These are phyloP conservation scores for Euphorbia celastroides DNA, from an alignment of 441 rosid genomes.

Conservation along the genomic window DNA sequence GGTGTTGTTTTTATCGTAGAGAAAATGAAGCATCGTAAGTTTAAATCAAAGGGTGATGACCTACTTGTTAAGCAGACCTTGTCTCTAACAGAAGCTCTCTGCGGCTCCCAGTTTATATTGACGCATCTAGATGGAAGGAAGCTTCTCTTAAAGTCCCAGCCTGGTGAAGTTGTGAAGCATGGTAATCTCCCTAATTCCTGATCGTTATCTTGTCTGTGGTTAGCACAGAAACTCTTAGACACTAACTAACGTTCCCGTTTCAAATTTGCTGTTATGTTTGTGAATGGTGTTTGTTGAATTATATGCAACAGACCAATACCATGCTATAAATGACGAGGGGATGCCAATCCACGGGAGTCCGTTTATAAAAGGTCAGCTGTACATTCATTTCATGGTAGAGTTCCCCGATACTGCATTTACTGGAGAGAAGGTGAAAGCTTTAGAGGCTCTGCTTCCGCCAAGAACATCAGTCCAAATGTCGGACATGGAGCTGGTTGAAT, in stretches of 20 bases:
- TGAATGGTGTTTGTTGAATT: not conserved
- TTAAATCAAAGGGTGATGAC: constrained; percentile 89
- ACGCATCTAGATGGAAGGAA: constrained; percentile 86
- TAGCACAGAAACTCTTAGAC: not conserved
- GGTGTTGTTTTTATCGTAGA: constrained; percentile 87
- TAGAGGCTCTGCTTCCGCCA: constrained; percentile 61
- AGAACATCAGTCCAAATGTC: constrained; percentile 49
- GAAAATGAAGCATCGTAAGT: constrained; percentile 86
- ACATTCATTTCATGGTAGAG: constrained; percentile 77
- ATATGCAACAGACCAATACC: constrained; percentile 52
- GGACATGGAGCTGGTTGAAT: constrained; percentile 92
- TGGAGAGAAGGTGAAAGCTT: constrained; percentile 61
- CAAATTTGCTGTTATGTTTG: not conserved
- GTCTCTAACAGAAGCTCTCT: constrained; percentile 78
- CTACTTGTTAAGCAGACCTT: constrained; percentile 72
- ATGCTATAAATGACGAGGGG: constrained; percentile 87
- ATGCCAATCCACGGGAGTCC: constrained; percentile 91
- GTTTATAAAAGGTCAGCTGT: constrained; percentile 87
- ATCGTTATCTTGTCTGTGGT: not conserved
- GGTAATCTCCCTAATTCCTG: constrained; percentile 31
- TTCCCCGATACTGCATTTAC: constrained; percentile 71
- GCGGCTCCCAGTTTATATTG: constrained; percentile 76
- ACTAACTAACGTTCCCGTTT: too few species aligned
- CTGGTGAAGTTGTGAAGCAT: constrained; percentile 87
- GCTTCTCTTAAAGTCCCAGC: constrained; percentile 76